phyloP scores from a whole-genome alignment of 257 asterid species.

The Petunia secreta region DNA sequence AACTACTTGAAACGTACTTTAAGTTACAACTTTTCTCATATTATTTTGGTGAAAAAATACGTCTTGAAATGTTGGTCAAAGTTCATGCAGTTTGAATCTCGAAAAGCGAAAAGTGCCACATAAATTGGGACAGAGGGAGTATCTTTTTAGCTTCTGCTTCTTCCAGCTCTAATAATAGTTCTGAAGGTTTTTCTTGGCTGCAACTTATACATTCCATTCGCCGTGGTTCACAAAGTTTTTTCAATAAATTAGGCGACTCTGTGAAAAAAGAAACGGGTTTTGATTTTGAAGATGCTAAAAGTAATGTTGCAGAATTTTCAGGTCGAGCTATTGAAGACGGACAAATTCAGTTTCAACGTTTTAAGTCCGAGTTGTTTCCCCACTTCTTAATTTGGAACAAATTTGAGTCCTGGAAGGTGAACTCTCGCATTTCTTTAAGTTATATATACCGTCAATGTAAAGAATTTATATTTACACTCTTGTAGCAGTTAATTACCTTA shows the following conservation, averaged over 20 bases:
- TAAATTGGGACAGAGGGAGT: too few relatives aligned
- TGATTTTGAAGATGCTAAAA: slow-evolving; percentile 50
- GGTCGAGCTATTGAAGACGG: slow-evolving; percentile 45
- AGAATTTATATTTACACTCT: too few relatives aligned
- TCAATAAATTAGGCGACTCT: slow-evolving; percentile 66
- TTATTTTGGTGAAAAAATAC: too few relatives aligned
- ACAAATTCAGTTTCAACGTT: slow-evolving; percentile 45
- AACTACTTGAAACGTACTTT: too few relatives aligned
- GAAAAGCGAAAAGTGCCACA: too few relatives aligned
- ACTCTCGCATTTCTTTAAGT: not conserved
- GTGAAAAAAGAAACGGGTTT: slow-evolving; percentile 74
- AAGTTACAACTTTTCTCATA: too few relatives aligned
- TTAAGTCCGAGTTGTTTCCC: slow-evolving; percentile 62
- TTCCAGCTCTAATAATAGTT: slow-evolving; percentile 35
- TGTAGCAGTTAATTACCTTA: too few relatives aligned
- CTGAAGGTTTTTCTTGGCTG: slow-evolving; percentile 75
- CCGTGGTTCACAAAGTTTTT: slow-evolving; percentile 63
- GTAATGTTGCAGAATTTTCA: slow-evolving; percentile 40
- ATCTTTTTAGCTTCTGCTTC: slow-evolving; percentile 61
- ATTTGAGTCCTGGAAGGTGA: slow-evolving; percentile 95
- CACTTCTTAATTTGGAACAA: slow-evolving; percentile 76
- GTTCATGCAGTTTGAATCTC: too few relatives aligned
- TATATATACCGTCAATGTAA: too few relatives aligned
- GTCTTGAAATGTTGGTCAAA: too few relatives aligned
- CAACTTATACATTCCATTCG: slow-evolving; percentile 62